These are phyloP conservation scores for Argentina anserina DNA, from an alignment of 306 rosid species.

Conservation along the genomic window DNA sequence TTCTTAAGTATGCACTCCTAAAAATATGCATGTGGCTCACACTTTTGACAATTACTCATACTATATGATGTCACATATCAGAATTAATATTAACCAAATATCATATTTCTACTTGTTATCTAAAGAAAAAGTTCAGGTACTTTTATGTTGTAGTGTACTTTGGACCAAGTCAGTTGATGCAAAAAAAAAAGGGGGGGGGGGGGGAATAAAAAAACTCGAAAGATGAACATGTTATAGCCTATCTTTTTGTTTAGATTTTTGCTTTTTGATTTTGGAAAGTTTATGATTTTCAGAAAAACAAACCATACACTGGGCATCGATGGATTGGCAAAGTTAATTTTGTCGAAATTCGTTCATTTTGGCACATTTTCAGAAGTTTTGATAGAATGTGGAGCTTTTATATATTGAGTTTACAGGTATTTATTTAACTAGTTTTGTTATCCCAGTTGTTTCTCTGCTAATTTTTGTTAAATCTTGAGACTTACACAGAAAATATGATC, in stretches of 20 bases:
- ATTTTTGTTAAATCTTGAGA: constrained; percentile 21
- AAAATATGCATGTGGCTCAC: background rate
- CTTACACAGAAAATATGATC: constrained; percentile 10
- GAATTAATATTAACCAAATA: background rate
- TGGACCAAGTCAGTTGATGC: background rate
- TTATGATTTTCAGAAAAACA: constrained; percentile 46
- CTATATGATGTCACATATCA: background rate
- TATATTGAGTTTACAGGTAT: constrained; percentile 84
- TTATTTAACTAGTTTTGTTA: constrained; percentile 18
- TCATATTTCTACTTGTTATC: background rate
- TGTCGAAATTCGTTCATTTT: constrained; percentile 90
- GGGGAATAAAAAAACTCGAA: background rate
- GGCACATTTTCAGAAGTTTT: constrained; percentile 93
- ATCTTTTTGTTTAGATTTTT: constrained; percentile 13
- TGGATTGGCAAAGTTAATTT: constrained; percentile 86
- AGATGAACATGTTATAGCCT: background rate
- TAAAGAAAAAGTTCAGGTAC: background rate
- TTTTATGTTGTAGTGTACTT: background rate
- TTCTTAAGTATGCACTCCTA: background rate
- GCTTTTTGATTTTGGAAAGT: constrained; percentile 10
- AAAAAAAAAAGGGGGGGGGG: no score
- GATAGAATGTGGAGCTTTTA: constrained; percentile 97
- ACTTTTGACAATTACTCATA: background rate
- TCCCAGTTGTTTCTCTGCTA: constrained; percentile 12
- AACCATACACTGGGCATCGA: constrained; percentile 23